Percentiles rank a stretch among this genome's conserved stretches.
phyloP scores from a whole-genome alignment of 805 yeast species.

The Scheffersomyces spartinae region DNA sequence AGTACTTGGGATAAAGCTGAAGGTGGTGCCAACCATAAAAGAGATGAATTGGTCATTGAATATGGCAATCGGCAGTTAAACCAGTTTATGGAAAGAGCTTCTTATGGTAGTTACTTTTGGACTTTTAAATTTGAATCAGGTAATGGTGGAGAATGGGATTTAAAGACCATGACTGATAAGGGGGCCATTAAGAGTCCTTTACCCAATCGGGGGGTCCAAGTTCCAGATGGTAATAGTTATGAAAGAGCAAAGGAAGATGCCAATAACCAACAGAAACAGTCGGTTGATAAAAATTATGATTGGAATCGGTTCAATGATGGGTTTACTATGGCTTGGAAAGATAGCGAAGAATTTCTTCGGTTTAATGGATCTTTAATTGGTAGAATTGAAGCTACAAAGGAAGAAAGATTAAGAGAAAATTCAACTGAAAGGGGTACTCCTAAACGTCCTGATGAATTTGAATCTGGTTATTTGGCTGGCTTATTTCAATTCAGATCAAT shows the following conservation, averaged over 20 bases:
- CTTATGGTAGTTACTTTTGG: constrained; percentile 81
- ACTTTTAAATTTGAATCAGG: constrained; percentile 79
- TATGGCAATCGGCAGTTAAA: constrained; percentile 50
- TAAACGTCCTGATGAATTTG: too few relatives aligned
- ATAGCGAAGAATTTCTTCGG: constrained; percentile 54
- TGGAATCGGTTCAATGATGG: constrained; percentile 79
- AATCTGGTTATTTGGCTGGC: too few relatives aligned
- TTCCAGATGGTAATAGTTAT: constrained; percentile 33
- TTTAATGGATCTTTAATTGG: constrained; percentile 68
- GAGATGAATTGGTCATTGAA: constrained; percentile 44
- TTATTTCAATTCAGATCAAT: too few relatives aligned
- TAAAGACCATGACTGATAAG: constrained; percentile 57
- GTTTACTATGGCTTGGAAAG: constrained; percentile 63
- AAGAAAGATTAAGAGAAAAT: too few relatives aligned
- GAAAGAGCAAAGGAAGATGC: constrained; percentile 35
- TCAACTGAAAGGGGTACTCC: too few relatives aligned
- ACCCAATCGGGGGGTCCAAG: constrained; percentile 11
- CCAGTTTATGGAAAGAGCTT: constrained; percentile 40
- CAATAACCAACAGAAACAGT: constrained; percentile 56
- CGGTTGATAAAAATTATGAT: constrained; percentile 53
- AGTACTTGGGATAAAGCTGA: constrained; percentile 54
- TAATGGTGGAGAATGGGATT: constrained; percentile 96
- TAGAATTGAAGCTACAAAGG: constrained; percentile 49
- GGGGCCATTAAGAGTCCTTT: constrained; percentile 38
- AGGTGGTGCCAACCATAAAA: constrained; percentile 24